A percentile compares a stretch with the other conserved stretches of the same genome.
Conservation (phyloP, 495 filamentous ascomycete species). For the Pyrenula aspistea region DNA sequence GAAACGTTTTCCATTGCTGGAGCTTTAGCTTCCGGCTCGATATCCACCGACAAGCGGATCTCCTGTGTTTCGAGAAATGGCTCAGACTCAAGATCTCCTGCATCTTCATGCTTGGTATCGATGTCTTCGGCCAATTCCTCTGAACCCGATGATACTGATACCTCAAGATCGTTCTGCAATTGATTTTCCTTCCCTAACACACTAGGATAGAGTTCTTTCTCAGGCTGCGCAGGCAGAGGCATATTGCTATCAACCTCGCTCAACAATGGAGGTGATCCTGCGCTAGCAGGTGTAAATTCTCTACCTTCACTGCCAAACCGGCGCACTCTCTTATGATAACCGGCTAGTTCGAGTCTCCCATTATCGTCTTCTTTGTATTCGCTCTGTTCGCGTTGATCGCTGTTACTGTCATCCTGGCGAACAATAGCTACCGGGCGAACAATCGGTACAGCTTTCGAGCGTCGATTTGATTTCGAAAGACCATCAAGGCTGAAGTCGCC, state of each 20-base stretch:
- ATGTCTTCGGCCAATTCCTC: neutral
- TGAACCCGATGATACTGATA: neutral
- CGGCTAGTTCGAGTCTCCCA: constrained; percentile 13
- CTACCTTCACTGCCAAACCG: neutral
- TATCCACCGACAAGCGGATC: neutral
- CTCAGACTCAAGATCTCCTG: neutral
- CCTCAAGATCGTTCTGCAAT: neutral
- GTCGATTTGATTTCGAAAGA: constrained; percentile 47
- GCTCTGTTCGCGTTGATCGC: constrained; percentile 30
- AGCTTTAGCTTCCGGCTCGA: neutral
- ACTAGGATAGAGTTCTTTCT: neutral
- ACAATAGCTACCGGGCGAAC: constrained; percentile 70
- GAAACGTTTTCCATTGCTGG: neutral
- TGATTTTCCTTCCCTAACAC: neutral
- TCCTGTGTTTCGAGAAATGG: neutral
- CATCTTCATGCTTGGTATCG: neutral
- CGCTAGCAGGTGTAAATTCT: neutral
- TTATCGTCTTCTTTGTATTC: constrained; percentile 28
- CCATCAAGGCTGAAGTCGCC: constrained; percentile 59
- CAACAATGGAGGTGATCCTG: neutral
- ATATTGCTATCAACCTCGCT: neutral
- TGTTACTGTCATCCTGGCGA: constrained; percentile 41
- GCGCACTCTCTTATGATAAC: neutral
- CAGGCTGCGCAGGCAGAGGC: neutral
- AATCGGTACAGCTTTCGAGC: constrained; percentile 75